These are phyloP conservation scores for Candida smagusa DNA, from an alignment of 1,139 yeast species.

Conservation along the genomic window DNA sequence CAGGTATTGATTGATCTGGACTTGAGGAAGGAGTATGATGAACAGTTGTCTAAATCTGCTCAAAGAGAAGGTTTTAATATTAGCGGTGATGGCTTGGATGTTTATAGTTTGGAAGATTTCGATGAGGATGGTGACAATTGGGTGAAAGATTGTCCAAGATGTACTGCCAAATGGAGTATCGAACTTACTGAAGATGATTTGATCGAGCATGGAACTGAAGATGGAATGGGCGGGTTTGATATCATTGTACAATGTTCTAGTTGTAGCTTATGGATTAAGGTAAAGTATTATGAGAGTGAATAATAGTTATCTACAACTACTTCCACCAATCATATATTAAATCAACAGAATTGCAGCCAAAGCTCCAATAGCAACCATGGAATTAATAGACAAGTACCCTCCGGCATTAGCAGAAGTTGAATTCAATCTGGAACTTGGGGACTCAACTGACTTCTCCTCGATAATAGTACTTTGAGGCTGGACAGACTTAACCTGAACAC, in stretches of 20 bases:
- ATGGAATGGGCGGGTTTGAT: constrained; percentile 58
- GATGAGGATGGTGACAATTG: constrained; percentile 27
- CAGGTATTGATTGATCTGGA: constrained; percentile 40
- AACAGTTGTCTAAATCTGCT: constrained; percentile 31
- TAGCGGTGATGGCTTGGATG: constrained; percentile 66
- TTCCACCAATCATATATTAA: neutral
- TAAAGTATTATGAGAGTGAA: constrained; percentile 46
- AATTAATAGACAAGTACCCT: too few relatives aligned
- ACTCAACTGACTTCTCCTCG: too few relatives aligned
- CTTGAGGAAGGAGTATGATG: constrained; percentile 48
- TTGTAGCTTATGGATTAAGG: constrained; percentile 83
- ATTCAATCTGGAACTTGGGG: too few relatives aligned
- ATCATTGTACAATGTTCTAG: constrained; percentile 74
- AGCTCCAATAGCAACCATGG: too few relatives aligned
- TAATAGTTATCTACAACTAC: neutral
- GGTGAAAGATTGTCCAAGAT: constrained; percentile 68
- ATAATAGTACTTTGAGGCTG: too few relatives aligned
- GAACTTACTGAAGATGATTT: constrained; percentile 58
- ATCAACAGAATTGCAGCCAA: too few relatives aligned
- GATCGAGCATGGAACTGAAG: constrained; percentile 45
- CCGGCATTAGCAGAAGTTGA: too few relatives aligned
- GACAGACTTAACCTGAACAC: too few relatives aligned
- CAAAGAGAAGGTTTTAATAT: constrained; percentile 49
- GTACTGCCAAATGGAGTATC: constrained; percentile 56
- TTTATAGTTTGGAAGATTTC: constrained; percentile 62